Evolutionary conservation across 176 grass and related monocot species (phyloP).

Genomic region (Raddia guianensis): DNA sequence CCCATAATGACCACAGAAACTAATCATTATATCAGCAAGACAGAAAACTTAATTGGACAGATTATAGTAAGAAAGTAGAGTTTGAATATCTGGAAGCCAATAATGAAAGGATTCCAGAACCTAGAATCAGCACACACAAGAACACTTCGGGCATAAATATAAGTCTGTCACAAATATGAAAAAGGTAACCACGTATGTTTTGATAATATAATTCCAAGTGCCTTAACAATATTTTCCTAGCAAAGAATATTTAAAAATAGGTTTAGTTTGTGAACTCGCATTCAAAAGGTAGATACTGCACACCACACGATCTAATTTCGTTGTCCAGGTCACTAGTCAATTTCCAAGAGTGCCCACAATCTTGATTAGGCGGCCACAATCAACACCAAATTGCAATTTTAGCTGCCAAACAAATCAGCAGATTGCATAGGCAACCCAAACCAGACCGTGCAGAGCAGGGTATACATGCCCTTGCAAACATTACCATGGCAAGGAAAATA

Average conservation of each 20-base stretch:
- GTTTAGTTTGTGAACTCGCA: neutral
- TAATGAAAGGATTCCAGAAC: neutral
- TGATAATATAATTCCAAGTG: neutral
- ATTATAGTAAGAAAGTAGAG: neutral
- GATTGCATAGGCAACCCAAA: neutral
- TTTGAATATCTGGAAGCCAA: neutral
- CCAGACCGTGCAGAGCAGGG: slow-evolving; percentile 10
- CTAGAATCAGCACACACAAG: slow-evolving; percentile 16
- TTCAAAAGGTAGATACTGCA: neutral
- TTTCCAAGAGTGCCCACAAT: slow-evolving; percentile 1
- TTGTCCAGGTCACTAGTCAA: neutral
- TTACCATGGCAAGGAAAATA: neutral
- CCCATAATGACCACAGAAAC: neutral
- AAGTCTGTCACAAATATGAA: neutral
- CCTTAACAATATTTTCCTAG: neutral
- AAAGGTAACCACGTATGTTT: neutral
- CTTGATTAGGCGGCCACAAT: neutral
- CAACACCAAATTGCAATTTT: neutral
- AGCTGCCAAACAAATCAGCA: neutral
- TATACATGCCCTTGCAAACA: slow-evolving; percentile 27
- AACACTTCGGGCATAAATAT: neutral
- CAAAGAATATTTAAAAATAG: neutral
- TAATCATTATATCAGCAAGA: neutral
- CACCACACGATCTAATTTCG: neutral
- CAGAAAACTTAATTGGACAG: slow-evolving; percentile 12